Conservation (phyloP, 2,329 filamentous ascomycete species). For the Fusarium sp. region DNA sequence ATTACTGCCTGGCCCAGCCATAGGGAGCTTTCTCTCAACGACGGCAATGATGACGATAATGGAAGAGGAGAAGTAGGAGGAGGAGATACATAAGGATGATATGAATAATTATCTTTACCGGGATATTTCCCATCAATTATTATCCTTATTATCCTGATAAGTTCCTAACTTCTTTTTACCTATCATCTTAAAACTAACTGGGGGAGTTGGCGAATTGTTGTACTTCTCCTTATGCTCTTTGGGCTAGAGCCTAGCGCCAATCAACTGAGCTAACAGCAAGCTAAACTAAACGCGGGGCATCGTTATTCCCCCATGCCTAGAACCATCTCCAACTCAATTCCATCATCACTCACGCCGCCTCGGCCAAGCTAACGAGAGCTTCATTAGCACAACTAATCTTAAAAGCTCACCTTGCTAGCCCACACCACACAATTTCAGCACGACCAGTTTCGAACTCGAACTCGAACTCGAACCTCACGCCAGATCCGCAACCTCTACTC, state of each 20-base stretch:
- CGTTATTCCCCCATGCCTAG: slow-evolving; percentile 10
- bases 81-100: too few relatives aligned
- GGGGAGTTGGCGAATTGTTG: too few relatives aligned
- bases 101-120: too few relatives aligned
- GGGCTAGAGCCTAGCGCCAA: background rate
- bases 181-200: too few relatives aligned
- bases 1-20: too few relatives aligned
- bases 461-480: background rate
- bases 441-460: background rate
- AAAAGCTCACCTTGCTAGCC: slow-evolving; percentile 1
- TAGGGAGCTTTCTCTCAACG: too few relatives aligned
- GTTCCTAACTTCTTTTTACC: too few relatives aligned
- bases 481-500: background rate
- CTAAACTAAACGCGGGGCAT: slow-evolving; percentile 34
- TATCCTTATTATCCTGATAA: too few relatives aligned
- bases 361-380: slow-evolving; percentile 27
- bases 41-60: too few relatives aligned
- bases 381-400: slow-evolving; percentile 12
- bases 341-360: slow-evolving; percentile 19
- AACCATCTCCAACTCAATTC: slow-evolving; percentile 6
- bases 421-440: background rate
- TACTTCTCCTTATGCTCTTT: too few relatives aligned
- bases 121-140: too few relatives aligned
- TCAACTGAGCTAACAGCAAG: slow-evolving; percentile 1
- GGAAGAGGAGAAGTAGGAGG: too few relatives aligned